These are phyloP conservation scores for Malus domestica DNA, from an alignment of 306 rosid species.

Conservation along the genomic window DNA sequence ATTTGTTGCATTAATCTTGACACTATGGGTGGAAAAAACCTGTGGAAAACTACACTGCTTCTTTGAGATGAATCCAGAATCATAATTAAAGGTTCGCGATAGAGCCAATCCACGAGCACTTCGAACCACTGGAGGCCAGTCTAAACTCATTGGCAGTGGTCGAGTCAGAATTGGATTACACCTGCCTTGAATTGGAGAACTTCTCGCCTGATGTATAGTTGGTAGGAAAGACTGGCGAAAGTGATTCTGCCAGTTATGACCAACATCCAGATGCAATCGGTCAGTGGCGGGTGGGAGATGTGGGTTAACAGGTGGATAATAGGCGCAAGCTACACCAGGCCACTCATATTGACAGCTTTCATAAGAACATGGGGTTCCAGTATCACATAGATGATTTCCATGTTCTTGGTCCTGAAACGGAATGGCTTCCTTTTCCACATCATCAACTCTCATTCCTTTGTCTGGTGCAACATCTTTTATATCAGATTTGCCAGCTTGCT, in stretches of 20 bases:
- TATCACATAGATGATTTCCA: constrained; percentile 39
- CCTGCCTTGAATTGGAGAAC: constrained; percentile 52
- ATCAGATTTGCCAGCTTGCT: constrained; percentile 22
- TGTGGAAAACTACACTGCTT: constrained; percentile 56
- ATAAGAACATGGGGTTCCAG: constrained; percentile 41
- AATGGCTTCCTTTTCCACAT: constrained; percentile 37
- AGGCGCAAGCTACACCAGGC: constrained; percentile 76
- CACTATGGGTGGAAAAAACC: constrained; percentile 47
- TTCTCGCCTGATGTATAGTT: constrained; percentile 59
- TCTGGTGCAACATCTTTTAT: constrained; percentile 32
- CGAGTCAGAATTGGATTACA: constrained; percentile 58
- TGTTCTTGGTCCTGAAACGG: constrained; percentile 34
- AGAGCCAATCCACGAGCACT: constrained; percentile 61
- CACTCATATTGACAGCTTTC: constrained; percentile 72
- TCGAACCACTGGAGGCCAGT: constrained; percentile 88
- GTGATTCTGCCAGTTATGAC: constrained; percentile 90
- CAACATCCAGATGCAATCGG: constrained; percentile 89
- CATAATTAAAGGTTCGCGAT: constrained; percentile 53
- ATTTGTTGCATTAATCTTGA: constrained; percentile 43
- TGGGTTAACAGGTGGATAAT: constrained; percentile 62
- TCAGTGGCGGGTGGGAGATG: constrained; percentile 88
- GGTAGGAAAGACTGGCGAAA: constrained; percentile 74
- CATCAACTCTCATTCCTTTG: constrained; percentile 41
- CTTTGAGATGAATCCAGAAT: constrained; percentile 67
- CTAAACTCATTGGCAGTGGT: constrained; percentile 76